Evolutionary conservation across 2,329 filamentous ascomycete species (phyloP).

Genomic region (Alternaria rosae): DNA sequence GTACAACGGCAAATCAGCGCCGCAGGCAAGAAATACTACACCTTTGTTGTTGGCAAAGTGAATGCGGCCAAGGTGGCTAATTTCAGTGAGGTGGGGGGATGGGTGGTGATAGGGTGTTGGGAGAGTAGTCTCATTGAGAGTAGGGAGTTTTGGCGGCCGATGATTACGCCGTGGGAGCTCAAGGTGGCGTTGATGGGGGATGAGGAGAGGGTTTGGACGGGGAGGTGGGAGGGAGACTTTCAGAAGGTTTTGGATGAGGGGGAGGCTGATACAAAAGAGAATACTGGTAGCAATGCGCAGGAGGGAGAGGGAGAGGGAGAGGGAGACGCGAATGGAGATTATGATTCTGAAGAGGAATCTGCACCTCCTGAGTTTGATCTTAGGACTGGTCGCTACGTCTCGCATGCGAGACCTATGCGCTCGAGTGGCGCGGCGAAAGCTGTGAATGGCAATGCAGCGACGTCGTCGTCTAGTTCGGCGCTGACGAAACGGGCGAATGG

Average conservation of each 20-base stretch:
- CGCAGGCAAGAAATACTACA: slow-evolving; percentile 93
- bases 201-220: slow-evolving; percentile 80
- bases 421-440: slow-evolving; percentile 23
- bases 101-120: slow-evolving; percentile 98
- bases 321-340: slow-evolving; percentile 9
- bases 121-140: slow-evolving; percentile 93
- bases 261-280: slow-evolving; percentile 15
- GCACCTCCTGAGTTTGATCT: slow-evolving; percentile 89
- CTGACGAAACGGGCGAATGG: slow-evolving; percentile 71
- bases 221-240: slow-evolving; percentile 88
- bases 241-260: slow-evolving; percentile 66
- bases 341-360: slow-evolving; percentile 68
- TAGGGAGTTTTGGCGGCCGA: slow-evolving; percentile 84
- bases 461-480: slow-evolving; percentile 53
- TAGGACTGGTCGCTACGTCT: slow-evolving; percentile 83
- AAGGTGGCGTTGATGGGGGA: slow-evolving; percentile 78
- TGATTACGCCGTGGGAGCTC: slow-evolving; percentile 95
- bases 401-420: slow-evolving; percentile 75
- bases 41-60: slow-evolving; percentile 94
- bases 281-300: slow-evolving; percentile 57
- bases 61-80: slow-evolving; percentile 97
- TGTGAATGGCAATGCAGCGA: slow-evolving; percentile 9
- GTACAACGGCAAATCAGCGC: slow-evolving; percentile 75
- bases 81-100: slow-evolving; percentile 92
- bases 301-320: slow-evolving; percentile 33